A percentile compares a stretch with the other conserved stretches of the same genome.
Conservation (phyloP, 1,284 basidiomycete genomes). For the Pholiota adiposa region DNA sequence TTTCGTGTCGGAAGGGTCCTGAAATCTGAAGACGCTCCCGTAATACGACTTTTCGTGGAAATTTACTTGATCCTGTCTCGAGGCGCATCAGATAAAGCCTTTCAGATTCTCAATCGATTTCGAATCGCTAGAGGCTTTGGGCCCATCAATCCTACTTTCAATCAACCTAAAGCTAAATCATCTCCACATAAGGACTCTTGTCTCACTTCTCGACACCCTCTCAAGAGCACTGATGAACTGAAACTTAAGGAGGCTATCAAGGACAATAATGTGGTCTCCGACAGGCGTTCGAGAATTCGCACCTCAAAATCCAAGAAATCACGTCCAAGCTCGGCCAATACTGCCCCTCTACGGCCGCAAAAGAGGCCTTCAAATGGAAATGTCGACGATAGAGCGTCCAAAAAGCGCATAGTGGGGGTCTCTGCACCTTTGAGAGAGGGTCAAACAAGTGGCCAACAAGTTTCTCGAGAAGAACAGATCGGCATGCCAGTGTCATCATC, state of each 20-base stretch:
- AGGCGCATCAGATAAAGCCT: conserved; percentile 8
- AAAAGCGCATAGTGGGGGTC: neutral
- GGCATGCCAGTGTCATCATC: neutral
- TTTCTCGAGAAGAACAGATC: neutral
- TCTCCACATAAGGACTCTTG: too few species aligned
- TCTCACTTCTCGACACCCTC: too few species aligned
- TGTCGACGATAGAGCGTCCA: neutral
- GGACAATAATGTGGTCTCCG: too few species aligned
- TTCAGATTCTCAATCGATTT: conserved; percentile 19
- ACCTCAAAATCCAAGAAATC: too few species aligned
- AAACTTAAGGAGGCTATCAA: too few species aligned
- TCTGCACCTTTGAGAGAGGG: neutral
- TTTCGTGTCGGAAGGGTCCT: neutral
- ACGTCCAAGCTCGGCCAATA: too few species aligned
- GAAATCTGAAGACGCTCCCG: conserved; percentile 3
- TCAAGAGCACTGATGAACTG: too few species aligned
- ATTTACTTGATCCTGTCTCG: conserved; percentile 30
- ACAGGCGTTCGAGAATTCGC: too few species aligned
- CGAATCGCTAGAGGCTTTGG: conserved; percentile 4
- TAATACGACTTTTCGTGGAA: conserved; percentile 24
- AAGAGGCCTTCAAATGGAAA: too few species aligned
- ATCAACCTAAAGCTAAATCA: neutral
- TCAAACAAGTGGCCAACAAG: neutral
- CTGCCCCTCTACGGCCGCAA: too few species aligned
- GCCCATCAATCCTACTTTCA: neutral